Conservation (phyloP, 2,329 filamentous ascomycete species). For the Daldinia sp. region DNA sequence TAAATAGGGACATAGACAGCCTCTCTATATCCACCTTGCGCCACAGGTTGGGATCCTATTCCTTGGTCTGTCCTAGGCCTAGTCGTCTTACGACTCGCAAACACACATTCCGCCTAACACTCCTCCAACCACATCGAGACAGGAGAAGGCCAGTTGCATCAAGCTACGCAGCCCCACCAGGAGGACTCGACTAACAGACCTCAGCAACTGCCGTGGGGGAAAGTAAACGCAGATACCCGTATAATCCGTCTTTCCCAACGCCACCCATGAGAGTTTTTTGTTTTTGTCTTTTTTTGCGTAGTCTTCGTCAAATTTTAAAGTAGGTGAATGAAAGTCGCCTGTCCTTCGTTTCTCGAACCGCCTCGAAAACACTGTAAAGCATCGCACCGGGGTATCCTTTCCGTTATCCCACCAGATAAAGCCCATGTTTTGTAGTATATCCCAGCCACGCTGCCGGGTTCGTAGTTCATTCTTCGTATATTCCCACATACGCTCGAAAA, state of each 20-base stretch:
- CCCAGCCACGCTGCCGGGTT: constrained; percentile 40
- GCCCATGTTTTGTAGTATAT: constrained; percentile 50
- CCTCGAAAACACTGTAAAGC: constrained; percentile 47
- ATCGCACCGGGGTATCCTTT: constrained; percentile 50
- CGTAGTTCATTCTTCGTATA: constrained; percentile 46
- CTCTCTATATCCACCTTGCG: constrained; percentile 15
- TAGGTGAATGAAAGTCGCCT: constrained; percentile 39
- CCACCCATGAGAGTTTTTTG: constrained; percentile 46
- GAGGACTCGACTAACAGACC: constrained; percentile 43
- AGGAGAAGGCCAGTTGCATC: constrained; percentile 42
- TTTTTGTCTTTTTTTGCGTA: constrained; percentile 40
- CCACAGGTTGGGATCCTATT: constrained; percentile 28
- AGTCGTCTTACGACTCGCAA: constrained; percentile 36
- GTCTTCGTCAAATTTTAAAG: constrained; percentile 42
- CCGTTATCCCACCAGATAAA: constrained; percentile 46
- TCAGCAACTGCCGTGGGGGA: constrained; percentile 42
- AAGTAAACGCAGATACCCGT: constrained; percentile 45
- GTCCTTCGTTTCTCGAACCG: constrained; percentile 39
- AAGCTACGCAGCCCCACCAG: constrained; percentile 43
- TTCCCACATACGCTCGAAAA: constrained; percentile 34
- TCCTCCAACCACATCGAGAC: constrained; percentile 38
- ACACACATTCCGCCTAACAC: constrained; percentile 47
- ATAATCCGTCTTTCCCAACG: constrained; percentile 50
- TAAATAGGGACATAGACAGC: constrained; percentile 17
- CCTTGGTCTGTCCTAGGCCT: constrained; percentile 16